Evolutionary conservation across 179 eudicot genomes (phyloP), one percentile per base, ranked within the genome.

Genomic region (Gypsophila paniculata): DNA sequence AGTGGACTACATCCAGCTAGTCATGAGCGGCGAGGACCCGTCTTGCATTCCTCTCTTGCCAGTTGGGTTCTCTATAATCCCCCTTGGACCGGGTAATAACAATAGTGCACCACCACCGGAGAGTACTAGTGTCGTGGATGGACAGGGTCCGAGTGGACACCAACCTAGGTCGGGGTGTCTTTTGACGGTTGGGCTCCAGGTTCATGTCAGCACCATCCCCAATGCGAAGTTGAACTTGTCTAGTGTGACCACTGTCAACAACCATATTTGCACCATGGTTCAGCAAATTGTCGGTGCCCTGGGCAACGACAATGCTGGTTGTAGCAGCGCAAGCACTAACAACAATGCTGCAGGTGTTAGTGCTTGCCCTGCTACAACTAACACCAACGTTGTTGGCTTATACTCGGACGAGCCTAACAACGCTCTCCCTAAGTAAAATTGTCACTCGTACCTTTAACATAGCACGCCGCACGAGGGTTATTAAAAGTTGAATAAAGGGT

Each of bases 31-130:
- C 17, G 91, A 88, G 64, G 97, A 89, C 75, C 91, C 91, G 0
- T 87, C 91, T 14, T 84, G 86, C 81, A 88, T 93, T 19, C 91
- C 97, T 19, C 86, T 91, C 25, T 91, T 93, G 23, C 98, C 98
- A 6, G 71, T 87, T 15, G 98, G 98, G 2, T 93, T 93, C 78
- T 83, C 90, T 78, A 87, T 93, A 0, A 74, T 78, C 61, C 96
- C 96, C 49, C 44, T 71, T 2, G 76, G 49, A 5, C 86, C 57
- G 65, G 54, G 42, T 36, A 7, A 3, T 7, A 36, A 60, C 72
- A 38, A 61, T 29, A 36, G 7, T 7, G 15, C 68, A 44, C 36
- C 54, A n/a, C n/a, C n/a, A n/a, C n/a, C n/a, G 32, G 64, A 46
- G 23, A 21, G 69, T 51, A 52, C 72, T 34, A 36, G 42, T 36